Conservation (phyloP, 202 grass and related monocot genomes). For the Saccharum hybrid region DNA sequence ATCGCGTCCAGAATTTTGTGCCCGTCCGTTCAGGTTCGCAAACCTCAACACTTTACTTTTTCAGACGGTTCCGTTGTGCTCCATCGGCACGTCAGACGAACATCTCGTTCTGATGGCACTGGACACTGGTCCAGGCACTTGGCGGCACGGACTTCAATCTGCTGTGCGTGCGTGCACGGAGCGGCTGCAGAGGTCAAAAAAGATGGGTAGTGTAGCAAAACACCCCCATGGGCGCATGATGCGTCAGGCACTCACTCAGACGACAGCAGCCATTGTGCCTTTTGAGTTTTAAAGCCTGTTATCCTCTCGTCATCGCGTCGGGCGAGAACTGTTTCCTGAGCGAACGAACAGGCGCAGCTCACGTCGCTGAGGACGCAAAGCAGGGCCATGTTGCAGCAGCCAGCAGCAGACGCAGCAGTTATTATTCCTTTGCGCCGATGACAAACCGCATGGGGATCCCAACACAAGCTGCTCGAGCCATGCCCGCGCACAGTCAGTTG, state of each 20-base stretch:
- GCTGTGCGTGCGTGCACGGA: not conserved
- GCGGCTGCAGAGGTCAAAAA: not conserved
- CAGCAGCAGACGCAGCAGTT: not conserved
- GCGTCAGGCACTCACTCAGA: not conserved
- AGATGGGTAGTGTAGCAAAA: not conserved
- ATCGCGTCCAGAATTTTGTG: not conserved
- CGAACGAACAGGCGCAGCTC: not conserved
- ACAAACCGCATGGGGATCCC: constrained; percentile 35
- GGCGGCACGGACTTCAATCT: not conserved
- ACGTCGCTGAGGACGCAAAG: not conserved
- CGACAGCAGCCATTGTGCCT: not conserved
- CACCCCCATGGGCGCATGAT: not conserved
- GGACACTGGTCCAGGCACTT: not conserved
- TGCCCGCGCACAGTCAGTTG: not conserved
- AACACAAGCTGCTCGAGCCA: not conserved
- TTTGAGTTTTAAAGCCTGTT: not conserved
- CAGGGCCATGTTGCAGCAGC: not conserved
- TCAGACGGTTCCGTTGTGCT: too few species aligned
- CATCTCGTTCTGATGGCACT: not conserved
- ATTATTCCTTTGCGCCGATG: constrained; percentile 11
- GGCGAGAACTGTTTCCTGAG: not conserved
- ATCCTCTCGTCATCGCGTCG: not conserved
- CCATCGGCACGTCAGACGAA: not conserved
- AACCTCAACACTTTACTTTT: too few species aligned
- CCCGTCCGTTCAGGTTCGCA: not conserved